Percentiles rank a stretch among this genome's conserved stretches.
Evolutionary conservation across 2,329 filamentous ascomycete genomes (phyloP).

Genomic region (Rugonectria rugulosa): DNA sequence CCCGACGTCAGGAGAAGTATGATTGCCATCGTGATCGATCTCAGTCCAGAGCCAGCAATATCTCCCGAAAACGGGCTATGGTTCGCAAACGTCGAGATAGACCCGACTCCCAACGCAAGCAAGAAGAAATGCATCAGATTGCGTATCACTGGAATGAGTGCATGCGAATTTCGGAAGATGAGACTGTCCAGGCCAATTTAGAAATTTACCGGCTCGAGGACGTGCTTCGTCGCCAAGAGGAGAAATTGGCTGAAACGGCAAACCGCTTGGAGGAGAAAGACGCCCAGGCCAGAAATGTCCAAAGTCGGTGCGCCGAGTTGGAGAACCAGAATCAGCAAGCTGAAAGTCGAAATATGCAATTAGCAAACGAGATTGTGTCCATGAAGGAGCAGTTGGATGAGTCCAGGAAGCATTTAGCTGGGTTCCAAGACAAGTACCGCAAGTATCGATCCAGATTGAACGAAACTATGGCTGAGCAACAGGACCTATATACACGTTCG

Average conservation of each 20-base stretch:
- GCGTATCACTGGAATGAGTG: conserved; percentile 46
- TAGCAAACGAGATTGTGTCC: conserved; percentile 39
- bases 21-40: conserved; percentile 28
- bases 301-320: conserved; percentile 36
- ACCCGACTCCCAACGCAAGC: conserved; percentile 37
- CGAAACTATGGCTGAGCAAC: conserved; percentile 55
- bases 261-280: conserved; percentile 32
- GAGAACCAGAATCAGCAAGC: conserved; percentile 35
- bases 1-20: conserved; percentile 4
- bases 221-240: conserved; percentile 29
- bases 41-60: conserved; percentile 43
- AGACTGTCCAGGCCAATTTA: conserved; percentile 34
- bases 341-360: conserved; percentile 33
- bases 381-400: conserved; percentile 37
- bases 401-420: conserved; percentile 29
- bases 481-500: conserved; percentile 49
- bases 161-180: conserved; percentile 41
- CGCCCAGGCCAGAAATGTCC: conserved; percentile 33
- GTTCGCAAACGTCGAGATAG: conserved; percentile 22
- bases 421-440: conserved; percentile 45
- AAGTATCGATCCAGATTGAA: conserved; percentile 52
- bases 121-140: conserved; percentile 42
- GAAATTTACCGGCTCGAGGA: conserved; percentile 40
- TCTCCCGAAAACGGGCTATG: conserved; percentile 41
- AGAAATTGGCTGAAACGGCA: conserved; percentile 27